These are phyloP conservation scores for sunflower (Helianthus annuus) DNA, from an alignment of 129 eudicot species.

Conservation along the genomic window DNA sequence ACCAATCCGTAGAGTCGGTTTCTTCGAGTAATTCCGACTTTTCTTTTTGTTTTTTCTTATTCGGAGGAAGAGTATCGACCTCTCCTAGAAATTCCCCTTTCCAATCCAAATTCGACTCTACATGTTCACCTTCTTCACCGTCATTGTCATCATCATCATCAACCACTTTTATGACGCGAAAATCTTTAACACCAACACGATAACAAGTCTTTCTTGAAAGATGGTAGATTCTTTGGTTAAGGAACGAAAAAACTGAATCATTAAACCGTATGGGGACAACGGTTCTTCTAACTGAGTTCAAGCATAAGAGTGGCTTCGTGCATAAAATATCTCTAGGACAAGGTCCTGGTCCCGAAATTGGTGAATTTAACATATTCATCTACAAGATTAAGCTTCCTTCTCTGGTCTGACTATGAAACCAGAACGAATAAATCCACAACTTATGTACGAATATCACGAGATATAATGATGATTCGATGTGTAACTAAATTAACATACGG, in stretches of 20 bases:
- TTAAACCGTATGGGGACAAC: conserved; percentile 9
- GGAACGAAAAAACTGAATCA: conserved; percentile 14
- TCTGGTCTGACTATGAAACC: neutral
- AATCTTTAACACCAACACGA: conserved; percentile 22
- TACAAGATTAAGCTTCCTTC: conserved; percentile 13
- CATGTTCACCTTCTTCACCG: conserved; percentile 13
- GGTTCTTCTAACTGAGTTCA: conserved; percentile 16
- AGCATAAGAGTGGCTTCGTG: conserved; percentile 21
- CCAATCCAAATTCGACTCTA: conserved; percentile 48
- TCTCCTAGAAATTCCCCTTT: conserved; percentile 79
- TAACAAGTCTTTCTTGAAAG: conserved; percentile 16
- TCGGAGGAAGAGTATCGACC: conserved; percentile 39
- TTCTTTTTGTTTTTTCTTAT: conserved; percentile 50
- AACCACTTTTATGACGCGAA: conserved; percentile 41
- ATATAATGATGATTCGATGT: neutral
- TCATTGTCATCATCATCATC: conserved; percentile 58
- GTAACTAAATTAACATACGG: no score
- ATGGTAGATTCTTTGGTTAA: conserved; percentile 3
- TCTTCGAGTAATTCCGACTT: conserved; percentile 54
- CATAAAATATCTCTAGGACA: conserved; percentile 21
- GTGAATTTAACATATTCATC: conserved; percentile 15
- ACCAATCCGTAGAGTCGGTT: conserved; percentile 72
- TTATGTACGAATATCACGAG: conserved; percentile 2
- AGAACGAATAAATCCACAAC: neutral
- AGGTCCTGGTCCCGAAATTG: conserved; percentile 11